Evolutionary conservation across 768 basidiomycete species (phyloP).

Genomic region (Pisolithus orientalis): DNA sequence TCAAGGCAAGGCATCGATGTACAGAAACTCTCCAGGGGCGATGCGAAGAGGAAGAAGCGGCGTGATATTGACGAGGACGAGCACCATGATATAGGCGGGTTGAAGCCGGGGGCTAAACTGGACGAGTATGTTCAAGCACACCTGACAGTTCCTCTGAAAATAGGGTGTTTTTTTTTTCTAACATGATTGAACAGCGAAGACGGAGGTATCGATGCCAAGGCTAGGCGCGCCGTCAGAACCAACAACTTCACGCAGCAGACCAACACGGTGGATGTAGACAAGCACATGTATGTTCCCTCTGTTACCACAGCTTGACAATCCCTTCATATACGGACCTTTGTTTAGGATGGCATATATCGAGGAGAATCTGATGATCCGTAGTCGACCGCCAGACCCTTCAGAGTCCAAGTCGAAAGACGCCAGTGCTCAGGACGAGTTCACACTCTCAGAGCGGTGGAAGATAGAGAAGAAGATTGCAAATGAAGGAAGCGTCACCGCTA

Average conservation of each 20-base stretch:
- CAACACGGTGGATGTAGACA: constrained; percentile 92
- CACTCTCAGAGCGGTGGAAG: constrained; percentile 63
- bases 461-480: constrained; percentile 53
- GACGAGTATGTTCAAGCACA: constrained; percentile 42
- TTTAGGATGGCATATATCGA: constrained; percentile 97
- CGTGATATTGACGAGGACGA: constrained; percentile 33
- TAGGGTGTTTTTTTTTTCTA: background rate
- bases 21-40: constrained; percentile 79
- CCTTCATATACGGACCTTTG: background rate
- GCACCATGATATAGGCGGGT: constrained; percentile 35
- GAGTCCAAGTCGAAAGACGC: constrained; percentile 38
- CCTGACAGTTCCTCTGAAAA: background rate
- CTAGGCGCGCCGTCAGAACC: constrained; percentile 65
- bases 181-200: constrained; percentile 38
- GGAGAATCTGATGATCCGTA: constrained; percentile 76
- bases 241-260: constrained; percentile 99
- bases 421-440: constrained; percentile 77
- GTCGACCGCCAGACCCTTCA: constrained; percentile 45
- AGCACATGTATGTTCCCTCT: constrained; percentile 71
- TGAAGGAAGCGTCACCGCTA: constrained; percentile 91
- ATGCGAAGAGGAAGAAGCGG: constrained; percentile 66
- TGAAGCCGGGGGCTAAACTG: constrained; percentile 45
- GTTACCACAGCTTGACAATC: background rate
- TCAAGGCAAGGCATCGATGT: constrained; percentile 80
- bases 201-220: constrained; percentile 62